Evolutionary conservation across 140 eudicot species (phyloP).

Genomic region (Flaveria floridana): DNA sequence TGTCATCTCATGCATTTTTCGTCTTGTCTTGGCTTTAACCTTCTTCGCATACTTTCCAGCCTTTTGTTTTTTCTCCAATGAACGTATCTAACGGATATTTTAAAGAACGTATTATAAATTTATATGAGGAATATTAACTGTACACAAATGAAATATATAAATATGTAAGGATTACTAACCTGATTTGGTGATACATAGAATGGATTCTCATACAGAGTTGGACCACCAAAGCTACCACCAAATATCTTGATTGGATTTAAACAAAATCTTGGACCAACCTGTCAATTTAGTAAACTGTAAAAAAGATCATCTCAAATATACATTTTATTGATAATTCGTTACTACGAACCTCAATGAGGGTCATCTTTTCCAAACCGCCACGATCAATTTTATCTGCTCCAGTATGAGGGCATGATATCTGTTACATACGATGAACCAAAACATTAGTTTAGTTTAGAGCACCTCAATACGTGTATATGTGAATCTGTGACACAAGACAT

Average conservation of each 20-base stretch:
- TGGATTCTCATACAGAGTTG: constrained; percentile 91
- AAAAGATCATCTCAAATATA: neutral
- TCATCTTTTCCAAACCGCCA: constrained; percentile 88
- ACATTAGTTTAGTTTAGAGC: neutral
- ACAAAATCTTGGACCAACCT: constrained; percentile 99
- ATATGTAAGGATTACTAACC: constrained; percentile 39
- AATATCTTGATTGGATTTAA: constrained; percentile 90
- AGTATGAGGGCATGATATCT: constrained; percentile 84
- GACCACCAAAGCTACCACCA: constrained; percentile 99
- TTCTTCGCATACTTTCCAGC: constrained; percentile 94
- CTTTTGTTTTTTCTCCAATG: constrained; percentile 78
- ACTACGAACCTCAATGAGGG: constrained; percentile 80
- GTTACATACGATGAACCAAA: constrained; percentile 24
- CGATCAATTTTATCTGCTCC: constrained; percentile 80
- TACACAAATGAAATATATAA: neutral
- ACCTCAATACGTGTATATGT: neutral
- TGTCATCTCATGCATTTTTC: constrained; percentile 77
- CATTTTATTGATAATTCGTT: too few species aligned
- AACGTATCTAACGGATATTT: constrained; percentile 51
- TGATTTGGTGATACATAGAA: constrained; percentile 87
- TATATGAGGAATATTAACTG: neutral
- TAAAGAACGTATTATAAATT: too few species aligned
- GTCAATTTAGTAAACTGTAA: constrained; percentile 10
- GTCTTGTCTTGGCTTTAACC: constrained; percentile 85
- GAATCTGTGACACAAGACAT: neutral